Evolutionary conservation across 2,329 filamentous ascomycete species (phyloP).

Genomic region (Ascochyta pisi): DNA sequence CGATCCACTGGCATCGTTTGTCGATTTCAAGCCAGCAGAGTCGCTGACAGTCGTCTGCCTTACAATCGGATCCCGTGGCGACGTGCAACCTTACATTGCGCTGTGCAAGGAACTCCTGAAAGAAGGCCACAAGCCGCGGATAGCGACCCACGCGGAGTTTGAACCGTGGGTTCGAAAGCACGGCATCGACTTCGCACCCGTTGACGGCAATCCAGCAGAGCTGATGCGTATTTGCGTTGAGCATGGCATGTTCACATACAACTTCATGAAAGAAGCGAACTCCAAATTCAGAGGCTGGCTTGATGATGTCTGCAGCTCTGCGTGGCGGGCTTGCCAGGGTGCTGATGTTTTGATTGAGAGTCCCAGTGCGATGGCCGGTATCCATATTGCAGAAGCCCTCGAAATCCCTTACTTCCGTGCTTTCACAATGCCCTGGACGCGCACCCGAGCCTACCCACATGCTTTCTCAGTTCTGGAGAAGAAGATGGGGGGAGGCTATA

Average conservation of each 20-base stretch:
- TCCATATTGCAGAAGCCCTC: slow-evolving; percentile 94
- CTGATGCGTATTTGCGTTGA: slow-evolving; percentile 96
- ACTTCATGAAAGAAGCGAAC: slow-evolving; percentile 85
- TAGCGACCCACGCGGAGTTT: slow-evolving; percentile 93
- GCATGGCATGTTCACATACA: slow-evolving; percentile 94
- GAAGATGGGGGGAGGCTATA: slow-evolving; percentile 95
- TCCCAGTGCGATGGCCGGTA: slow-evolving; percentile 95
- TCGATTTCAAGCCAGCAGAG: slow-evolving; percentile 86
- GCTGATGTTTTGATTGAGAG: slow-evolving; percentile 93
- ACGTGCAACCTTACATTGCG: slow-evolving; percentile 97
- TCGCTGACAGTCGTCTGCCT: slow-evolving; percentile 87
- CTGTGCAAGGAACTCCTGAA: slow-evolving; percentile 88
- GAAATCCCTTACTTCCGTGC: slow-evolving; percentile 94
- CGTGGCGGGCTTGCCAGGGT: slow-evolving; percentile 83
- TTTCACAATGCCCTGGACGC: slow-evolving; percentile 99
- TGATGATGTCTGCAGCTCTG: slow-evolving; percentile 81
- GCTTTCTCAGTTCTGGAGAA: slow-evolving; percentile 92
- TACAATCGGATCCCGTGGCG: slow-evolving; percentile 93
- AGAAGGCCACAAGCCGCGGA: slow-evolving; percentile 84
- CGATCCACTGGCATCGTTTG: slow-evolving; percentile 83
- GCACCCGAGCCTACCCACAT: slow-evolving; percentile 93
- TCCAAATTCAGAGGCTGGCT: slow-evolving; percentile 86
- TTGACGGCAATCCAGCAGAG: slow-evolving; percentile 90
- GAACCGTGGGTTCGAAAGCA: slow-evolving; percentile 88
- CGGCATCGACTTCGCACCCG: slow-evolving; percentile 88